Evolutionary conservation across 306 rosid species (phyloP).

Genomic region (Nissolia schottii): DNA sequence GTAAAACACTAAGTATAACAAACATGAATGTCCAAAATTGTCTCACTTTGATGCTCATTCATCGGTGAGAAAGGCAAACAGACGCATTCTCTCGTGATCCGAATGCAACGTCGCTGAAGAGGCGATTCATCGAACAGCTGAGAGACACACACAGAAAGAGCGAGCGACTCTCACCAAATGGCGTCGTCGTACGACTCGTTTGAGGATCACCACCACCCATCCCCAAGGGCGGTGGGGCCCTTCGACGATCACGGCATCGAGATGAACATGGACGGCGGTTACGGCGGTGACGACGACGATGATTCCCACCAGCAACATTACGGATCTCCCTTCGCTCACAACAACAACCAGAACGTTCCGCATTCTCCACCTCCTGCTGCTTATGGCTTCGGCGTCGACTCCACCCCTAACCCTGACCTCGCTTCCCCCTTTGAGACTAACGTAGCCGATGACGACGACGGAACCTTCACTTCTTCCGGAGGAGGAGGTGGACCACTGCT

Average conservation of each 20-base stretch:
- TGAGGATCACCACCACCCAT: slow-evolving; percentile 1
- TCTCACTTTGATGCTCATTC: background rate
- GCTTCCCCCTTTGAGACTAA: slow-evolving; percentile 49
- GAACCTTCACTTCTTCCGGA: slow-evolving; percentile 28
- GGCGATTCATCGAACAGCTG: background rate
- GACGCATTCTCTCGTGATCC: slow-evolving; percentile 21
- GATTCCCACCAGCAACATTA: slow-evolving; percentile 19
- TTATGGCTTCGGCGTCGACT: slow-evolving; percentile 46
- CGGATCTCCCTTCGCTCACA: slow-evolving; percentile 29
- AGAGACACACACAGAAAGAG: background rate
- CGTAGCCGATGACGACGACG: slow-evolving; percentile 16
- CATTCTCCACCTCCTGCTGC: slow-evolving; percentile 34
- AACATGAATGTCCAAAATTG: background rate
- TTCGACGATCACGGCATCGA: slow-evolving; percentile 39
- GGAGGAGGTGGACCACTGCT: slow-evolving; percentile 48
- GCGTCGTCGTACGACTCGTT: slow-evolving; percentile 64
- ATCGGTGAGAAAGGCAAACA: background rate
- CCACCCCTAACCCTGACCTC: slow-evolving; percentile 40
- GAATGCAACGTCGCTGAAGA: slow-evolving; percentile 19
- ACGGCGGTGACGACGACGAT: slow-evolving; percentile 14
- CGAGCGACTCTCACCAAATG: too few species aligned
- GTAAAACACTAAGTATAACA: too few species aligned
- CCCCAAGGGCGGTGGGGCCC: background rate
- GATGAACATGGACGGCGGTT: slow-evolving; percentile 9
- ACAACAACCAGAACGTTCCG: background rate